Conservation (phyloP, 2,329 filamentous ascomycete species). For the Colletotrichum cordylinicola region DNA sequence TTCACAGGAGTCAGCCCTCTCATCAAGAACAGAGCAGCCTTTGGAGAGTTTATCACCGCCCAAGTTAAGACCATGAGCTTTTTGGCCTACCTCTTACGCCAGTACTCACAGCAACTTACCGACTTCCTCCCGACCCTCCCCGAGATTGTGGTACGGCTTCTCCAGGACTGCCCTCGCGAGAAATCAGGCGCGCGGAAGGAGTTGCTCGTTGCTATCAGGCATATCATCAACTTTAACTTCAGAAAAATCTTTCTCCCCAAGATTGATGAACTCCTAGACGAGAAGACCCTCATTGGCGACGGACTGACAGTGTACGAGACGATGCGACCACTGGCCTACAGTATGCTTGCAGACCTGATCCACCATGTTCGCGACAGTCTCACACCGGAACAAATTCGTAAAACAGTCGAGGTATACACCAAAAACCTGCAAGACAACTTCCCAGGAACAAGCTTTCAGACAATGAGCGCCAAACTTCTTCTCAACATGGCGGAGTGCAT, state of each 20-base stretch:
- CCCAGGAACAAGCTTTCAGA: slow-evolving; percentile 97
- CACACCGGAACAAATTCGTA: slow-evolving; percentile 87
- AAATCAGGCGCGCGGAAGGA: slow-evolving; percentile 95
- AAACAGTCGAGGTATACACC: slow-evolving; percentile 97
- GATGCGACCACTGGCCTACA: slow-evolving; percentile 93
- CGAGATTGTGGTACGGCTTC: slow-evolving; percentile 85
- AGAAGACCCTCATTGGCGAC: slow-evolving; percentile 92
- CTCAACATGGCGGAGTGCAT: slow-evolving; percentile 99
- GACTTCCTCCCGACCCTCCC: slow-evolving; percentile 89
- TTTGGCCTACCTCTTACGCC: slow-evolving; percentile 86
- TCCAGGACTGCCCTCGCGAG: slow-evolving; percentile 94
- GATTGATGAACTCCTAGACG: slow-evolving; percentile 93
- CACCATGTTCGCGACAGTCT: slow-evolving; percentile 95
- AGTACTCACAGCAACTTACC: slow-evolving; percentile 84
- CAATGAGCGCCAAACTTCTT: slow-evolving; percentile 97
- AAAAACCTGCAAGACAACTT: slow-evolving; percentile 95
- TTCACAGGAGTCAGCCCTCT: slow-evolving; percentile 93
- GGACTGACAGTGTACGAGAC: slow-evolving; percentile 96
- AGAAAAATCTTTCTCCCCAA: slow-evolving; percentile 92
- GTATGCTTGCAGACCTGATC: slow-evolving; percentile 97
- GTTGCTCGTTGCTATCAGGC: slow-evolving; percentile 91
- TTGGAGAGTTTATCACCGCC: slow-evolving; percentile 96
- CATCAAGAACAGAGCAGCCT: slow-evolving; percentile 92
- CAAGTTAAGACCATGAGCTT: slow-evolving; percentile 99
- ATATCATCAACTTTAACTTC: slow-evolving; percentile 99